Base-by-base conservation (phyloP, 164 flowering plant genomes). In the Berberis thunbergii region DNA sequence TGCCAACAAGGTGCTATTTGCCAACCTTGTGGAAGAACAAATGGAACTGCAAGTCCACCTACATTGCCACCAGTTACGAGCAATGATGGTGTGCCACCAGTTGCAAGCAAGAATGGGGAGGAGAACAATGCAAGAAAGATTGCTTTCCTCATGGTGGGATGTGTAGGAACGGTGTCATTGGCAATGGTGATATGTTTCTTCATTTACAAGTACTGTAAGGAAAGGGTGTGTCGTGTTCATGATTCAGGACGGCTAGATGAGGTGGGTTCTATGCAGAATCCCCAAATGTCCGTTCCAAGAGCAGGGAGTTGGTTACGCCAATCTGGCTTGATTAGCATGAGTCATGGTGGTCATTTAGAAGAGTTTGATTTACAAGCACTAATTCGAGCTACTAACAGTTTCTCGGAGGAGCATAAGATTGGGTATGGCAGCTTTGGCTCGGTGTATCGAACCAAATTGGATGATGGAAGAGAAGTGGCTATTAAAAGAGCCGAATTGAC, bases 391-490 rank as follows among this genome's bases (percentile, higher is more conserved):
- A 92, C 96, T 0, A 46, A 71, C 38, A 72, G 77, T 41, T 92
- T 92, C 77, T 87, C 90, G 2, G 77, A 74, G 3, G 83, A 76
- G 0, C 68, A 59, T 66, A 81, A 75, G 64, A 74, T 87, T 12
- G 98, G 96, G 1, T 45, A 70, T 0, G 98, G 96, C 1, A 84
- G 96, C 64, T 89, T 86, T 44, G 96, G 96, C 2, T 78, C 86
- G 0, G 96, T 92, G 10, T 92, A 89, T 69, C 73, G 53, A 0
- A 96, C 79, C 9, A 84, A 77, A 63, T 72, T 84, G 4, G 54
- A 54, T 1, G 84, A 83, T 61, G 98, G 98, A 0, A 79, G 88
- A 0, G 96, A 93, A 50, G 98, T 90, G 0, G 98, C 98, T 0
- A 88, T 93, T 45, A 93, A 93, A 58, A 76, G 98, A 40, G 86